Conservation (phyloP, 2,329 filamentous ascomycete species). For the Stagonosporopsis tanaceti region DNA sequence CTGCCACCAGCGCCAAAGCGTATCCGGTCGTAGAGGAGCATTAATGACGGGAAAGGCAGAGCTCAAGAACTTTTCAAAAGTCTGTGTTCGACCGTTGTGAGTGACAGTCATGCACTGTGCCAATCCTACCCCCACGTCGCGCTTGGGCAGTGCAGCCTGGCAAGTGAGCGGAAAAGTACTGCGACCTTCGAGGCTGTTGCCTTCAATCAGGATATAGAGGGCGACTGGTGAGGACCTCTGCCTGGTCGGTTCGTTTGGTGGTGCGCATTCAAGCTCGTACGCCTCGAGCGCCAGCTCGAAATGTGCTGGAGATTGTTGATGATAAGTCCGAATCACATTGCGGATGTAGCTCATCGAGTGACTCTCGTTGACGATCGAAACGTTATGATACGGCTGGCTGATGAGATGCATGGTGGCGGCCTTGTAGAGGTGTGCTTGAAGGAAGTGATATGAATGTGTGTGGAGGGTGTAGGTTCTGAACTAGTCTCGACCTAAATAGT, state of each 20-base stretch:
- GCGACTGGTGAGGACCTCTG: background rate
- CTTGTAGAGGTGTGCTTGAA: too few species aligned
- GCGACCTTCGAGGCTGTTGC: background rate
- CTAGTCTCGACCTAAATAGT: background rate
- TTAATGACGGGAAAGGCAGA: slow-evolving; percentile 10
- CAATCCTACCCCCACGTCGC: background rate
- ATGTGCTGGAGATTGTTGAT: background rate
- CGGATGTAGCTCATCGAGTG: background rate
- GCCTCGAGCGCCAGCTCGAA: slow-evolving; percentile 4
- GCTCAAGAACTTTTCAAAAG: slow-evolving; percentile 15
- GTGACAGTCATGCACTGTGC: background rate
- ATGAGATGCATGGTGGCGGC: background rate
- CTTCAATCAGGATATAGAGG: background rate
- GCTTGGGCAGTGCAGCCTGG: background rate
- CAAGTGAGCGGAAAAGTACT: background rate
- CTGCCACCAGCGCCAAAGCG: slow-evolving; percentile 32
- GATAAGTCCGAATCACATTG: background rate
- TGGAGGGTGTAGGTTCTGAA: background rate
- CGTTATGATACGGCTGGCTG: background rate
- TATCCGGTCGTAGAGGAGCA: background rate
- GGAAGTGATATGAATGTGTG: too few species aligned
- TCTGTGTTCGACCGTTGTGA: background rate
- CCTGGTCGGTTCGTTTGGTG: too few species aligned
- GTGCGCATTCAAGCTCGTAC: background rate
- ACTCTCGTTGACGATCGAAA: background rate